Base-by-base conservation (phyloP, 73 alveolate species). In the Paramecium tetraurelia region DNA sequence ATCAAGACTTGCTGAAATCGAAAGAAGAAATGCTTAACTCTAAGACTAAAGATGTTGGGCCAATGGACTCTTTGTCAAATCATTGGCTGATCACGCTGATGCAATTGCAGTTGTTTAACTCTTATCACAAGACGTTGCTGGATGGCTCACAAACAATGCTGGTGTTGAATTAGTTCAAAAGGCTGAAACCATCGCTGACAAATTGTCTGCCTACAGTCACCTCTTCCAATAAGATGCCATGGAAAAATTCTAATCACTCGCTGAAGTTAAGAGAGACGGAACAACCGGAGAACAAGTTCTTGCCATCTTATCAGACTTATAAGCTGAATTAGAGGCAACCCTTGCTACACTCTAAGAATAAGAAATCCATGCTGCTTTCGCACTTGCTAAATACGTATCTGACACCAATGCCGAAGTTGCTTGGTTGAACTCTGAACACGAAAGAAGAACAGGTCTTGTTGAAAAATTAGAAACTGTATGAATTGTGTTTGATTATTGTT, bases 261-360 rank as follows among this genome's bases (percentile, higher is more conserved):
- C 90, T 48, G 70, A 77, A 46, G 76, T 80, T 10, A 80, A 80
- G 76, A 80, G 90, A 80, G 76, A 41, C 12, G 90, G 90, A 43
- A 80, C 90, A 80, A 80, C 90, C 5, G 90, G 90, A 80, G 90
- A 80, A 80, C 46, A 80, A 80, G 90, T 80, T 35, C 90, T 80
- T 27, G 29, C 76, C 38, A 80, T 80, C 58, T 46, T 80, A 18
- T 9, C 20, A 41, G 90, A 80, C 27, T 46, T 80, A 24, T 33
- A 80, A 80, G 90, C 75, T 80, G 90, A 80, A 80, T 48, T 80
- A 22, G 70, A 80, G 24, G 48, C 33, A 9, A 80, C 90, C 6
- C 72, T 80, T 27, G 90, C 90, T 11, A 43, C 50, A 40, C 90
- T 80, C 38, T 46, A 80, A 80, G 90, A 80, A 80, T 80, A 80